Percentiles rank a stretch among this genome's conserved stretches.
Conservation (phyloP, 139 green algal genomes). For the Closterium sp. region DNA sequence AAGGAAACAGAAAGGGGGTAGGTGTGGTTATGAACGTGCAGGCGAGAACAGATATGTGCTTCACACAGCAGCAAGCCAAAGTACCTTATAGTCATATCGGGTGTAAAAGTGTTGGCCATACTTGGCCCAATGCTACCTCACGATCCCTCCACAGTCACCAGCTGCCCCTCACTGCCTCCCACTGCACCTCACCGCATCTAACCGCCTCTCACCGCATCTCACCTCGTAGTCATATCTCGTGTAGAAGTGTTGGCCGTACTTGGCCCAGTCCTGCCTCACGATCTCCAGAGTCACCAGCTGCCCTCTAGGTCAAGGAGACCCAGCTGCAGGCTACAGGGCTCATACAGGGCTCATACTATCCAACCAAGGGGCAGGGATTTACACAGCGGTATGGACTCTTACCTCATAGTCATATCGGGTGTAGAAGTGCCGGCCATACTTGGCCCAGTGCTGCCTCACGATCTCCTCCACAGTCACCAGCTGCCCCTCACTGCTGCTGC, state of each 20-base stretch:
- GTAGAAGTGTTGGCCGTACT: conserved; percentile 59
- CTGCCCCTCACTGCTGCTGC: conserved; percentile 2
- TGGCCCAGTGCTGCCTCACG: conserved; percentile 52
- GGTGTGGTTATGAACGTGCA: too few species aligned
- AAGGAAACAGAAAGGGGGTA: too few species aligned
- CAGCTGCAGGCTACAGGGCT: too few species aligned
- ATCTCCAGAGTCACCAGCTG: conserved; percentile 58
- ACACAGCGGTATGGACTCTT: too few species aligned
- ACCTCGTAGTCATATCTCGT: conserved; percentile 39
- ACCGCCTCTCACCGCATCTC: background rate
- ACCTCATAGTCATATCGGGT: conserved; percentile 36
- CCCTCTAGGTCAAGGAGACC: background rate
- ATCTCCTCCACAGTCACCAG: conserved; percentile 60
- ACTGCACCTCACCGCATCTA: too few species aligned
- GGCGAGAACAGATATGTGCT: too few species aligned
- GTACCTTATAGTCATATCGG: conserved; percentile 34
- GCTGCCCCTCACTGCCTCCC: too few species aligned
- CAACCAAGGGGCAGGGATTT: too few species aligned
- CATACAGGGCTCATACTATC: too few species aligned
- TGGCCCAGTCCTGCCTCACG: conserved; percentile 52
- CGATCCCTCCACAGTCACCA: conserved; percentile 53
- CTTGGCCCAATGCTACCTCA: conserved; percentile 50
- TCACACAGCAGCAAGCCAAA: too few species aligned
- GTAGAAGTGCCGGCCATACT: conserved; percentile 59
- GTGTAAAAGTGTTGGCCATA: conserved; percentile 59